A percentile compares a stretch with the other conserved stretches of the same genome.
Conservation (phyloP, 495 filamentous ascomycete genomes). For the Penicillium argentinense region DNA sequence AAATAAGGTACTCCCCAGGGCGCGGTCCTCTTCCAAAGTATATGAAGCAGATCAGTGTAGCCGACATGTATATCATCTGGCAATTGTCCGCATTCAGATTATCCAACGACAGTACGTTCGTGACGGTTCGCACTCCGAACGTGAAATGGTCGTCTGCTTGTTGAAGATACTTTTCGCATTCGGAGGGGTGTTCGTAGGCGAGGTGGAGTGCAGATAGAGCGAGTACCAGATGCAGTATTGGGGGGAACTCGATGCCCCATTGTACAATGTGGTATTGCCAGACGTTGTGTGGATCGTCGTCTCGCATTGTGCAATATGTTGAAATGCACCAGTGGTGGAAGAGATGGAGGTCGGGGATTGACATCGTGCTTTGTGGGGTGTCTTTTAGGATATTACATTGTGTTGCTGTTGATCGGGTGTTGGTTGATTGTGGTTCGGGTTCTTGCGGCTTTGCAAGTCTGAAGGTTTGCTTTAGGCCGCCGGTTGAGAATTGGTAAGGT, state of each 20-base stretch:
- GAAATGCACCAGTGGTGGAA: constrained; percentile 39
- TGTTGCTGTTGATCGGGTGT: constrained; percentile 3
- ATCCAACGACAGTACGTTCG: constrained; percentile 24
- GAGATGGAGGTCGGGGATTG: constrained; percentile 35
- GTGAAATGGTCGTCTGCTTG: constrained; percentile 49
- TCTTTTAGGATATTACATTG: constrained; percentile 9
- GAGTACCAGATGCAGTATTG: constrained; percentile 47
- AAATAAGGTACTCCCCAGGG: constrained; percentile 43
- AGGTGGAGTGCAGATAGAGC: constrained; percentile 46
- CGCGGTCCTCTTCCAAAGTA: constrained; percentile 47
- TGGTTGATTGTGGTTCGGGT: background rate
- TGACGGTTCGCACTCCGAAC: constrained; percentile 45
- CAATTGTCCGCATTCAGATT: constrained; percentile 39
- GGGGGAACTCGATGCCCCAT: constrained; percentile 43
- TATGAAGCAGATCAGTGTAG: constrained; percentile 44
- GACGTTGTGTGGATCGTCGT: constrained; percentile 25
- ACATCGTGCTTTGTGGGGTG: constrained; percentile 16
- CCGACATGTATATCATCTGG: constrained; percentile 46
- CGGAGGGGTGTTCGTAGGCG: constrained; percentile 32
- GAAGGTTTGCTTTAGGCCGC: constrained; percentile 11
- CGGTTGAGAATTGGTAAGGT: constrained; percentile 22
- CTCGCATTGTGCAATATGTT: constrained; percentile 32
- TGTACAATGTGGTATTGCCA: constrained; percentile 41
- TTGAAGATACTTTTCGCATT: constrained; percentile 24
- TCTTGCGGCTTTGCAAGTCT: constrained; percentile 2